A percentile compares a stretch with the other conserved stretches of the same genome.
phyloP scores from a whole-genome alignment of 805 yeast species.

The Candida yuanshanica region DNA sequence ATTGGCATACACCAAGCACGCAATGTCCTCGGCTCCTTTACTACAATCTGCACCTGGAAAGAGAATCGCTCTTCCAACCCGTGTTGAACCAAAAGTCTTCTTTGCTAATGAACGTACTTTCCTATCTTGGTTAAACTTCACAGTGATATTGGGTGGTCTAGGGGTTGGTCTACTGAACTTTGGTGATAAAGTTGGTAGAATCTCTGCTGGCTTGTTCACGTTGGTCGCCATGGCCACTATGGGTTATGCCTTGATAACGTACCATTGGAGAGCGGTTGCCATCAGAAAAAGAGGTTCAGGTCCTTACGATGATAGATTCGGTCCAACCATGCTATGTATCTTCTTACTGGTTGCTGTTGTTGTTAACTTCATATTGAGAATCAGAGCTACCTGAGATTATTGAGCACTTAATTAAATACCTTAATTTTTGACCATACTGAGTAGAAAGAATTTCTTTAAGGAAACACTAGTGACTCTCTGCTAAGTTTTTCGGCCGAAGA shows the following conservation, averaged over 20 bases:
- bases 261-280: conserved; percentile 99
- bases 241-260: conserved; percentile 91
- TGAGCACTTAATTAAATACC: too few species aligned
- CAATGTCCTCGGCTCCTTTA: conserved; percentile 67
- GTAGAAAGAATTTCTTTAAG: too few species aligned
- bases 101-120: conserved; percentile 99
- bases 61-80: conserved; percentile 94
- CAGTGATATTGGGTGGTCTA: conserved; percentile 94
- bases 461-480: too few species aligned
- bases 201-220: conserved; percentile 91
- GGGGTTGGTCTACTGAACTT: conserved; percentile 95
- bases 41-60: conserved; percentile 74
- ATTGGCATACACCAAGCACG: neutral
- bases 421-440: too few species aligned
- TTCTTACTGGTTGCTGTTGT: conserved; percentile 90
- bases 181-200: conserved; percentile 90
- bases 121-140: conserved; percentile 96
- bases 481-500: too few species aligned
- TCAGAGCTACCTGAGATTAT: conserved; percentile 15
- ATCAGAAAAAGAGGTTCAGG: conserved; percentile 97
- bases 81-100: conserved; percentile 98
- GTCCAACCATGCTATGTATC: conserved; percentile 96
- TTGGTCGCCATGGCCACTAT: conserved; percentile 96
- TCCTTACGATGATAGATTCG: conserved; percentile 98
- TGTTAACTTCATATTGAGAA: conserved; percentile 81